Conservation (phyloP, 1,139 yeast species). For the Pneumocystis murina region DNA sequence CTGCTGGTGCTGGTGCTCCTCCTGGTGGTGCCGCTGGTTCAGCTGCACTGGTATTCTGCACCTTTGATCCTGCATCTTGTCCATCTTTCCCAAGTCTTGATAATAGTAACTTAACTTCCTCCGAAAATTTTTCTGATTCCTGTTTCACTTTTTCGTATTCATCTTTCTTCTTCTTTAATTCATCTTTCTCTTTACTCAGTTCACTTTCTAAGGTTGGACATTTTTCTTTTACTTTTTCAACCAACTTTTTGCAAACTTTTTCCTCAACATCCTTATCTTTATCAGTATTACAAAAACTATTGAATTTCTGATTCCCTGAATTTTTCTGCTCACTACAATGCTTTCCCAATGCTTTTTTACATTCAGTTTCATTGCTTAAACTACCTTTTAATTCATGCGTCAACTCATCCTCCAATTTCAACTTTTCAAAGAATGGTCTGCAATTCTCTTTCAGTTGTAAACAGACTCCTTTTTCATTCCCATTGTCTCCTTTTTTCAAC, state of each 20-base stretch:
- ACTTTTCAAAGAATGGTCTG: neutral
- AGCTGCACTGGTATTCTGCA: neutral
- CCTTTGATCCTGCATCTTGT: too few species aligned
- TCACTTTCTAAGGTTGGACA: neutral
- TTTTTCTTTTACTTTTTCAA: neutral
- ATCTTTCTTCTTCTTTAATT: neutral
- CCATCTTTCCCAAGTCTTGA: neutral
- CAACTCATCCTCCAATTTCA: neutral
- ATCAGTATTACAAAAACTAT: neutral
- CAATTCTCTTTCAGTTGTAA: neutral
- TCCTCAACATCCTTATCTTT: neutral
- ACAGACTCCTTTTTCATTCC: neutral
- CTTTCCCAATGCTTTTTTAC: neutral
- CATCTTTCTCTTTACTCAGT: neutral
- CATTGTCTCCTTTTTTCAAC: neutral
- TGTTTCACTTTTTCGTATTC: neutral
- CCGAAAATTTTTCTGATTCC: neutral
- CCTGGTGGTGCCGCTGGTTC: too few species aligned
- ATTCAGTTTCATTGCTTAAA: neutral
- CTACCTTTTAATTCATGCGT: neutral
- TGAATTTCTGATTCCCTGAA: neutral
- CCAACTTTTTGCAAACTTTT: neutral
- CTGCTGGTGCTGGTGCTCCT: too few species aligned
- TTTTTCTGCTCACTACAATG: neutral
- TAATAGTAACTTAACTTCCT: neutral